Conservation (phyloP, 2,329 filamentous ascomycete genomes). For the Dothiorella sarmentorum region DNA sequence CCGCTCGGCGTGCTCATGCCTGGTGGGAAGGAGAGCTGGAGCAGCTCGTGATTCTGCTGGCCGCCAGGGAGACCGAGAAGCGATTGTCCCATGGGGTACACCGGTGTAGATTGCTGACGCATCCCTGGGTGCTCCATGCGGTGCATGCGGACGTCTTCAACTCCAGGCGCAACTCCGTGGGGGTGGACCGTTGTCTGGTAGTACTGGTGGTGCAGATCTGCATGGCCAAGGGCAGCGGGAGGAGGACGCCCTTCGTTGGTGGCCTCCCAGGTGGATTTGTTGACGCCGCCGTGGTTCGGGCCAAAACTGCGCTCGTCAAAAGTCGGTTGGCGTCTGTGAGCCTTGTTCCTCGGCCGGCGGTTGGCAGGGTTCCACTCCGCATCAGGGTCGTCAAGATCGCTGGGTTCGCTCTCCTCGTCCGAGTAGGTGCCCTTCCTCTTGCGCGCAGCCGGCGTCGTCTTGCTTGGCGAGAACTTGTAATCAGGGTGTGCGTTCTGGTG, state of each 20-base stretch:
- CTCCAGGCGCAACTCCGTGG: slow-evolving; percentile 30
- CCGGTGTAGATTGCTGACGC: background rate
- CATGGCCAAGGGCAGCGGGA: slow-evolving; percentile 45
- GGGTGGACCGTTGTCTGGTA: slow-evolving; percentile 50
- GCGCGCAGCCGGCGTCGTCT: slow-evolving; percentile 47
- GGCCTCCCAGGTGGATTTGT: slow-evolving; percentile 50
- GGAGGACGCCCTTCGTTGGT: slow-evolving; percentile 50
- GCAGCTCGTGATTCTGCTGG: slow-evolving; percentile 36
- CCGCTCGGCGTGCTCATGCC: background rate
- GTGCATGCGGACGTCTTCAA: slow-evolving; percentile 42
- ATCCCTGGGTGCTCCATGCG: slow-evolving; percentile 30
- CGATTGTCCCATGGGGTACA: slow-evolving; percentile 23
- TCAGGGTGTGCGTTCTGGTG: slow-evolving; percentile 81
- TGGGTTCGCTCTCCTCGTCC: slow-evolving; percentile 38
- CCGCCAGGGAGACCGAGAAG: slow-evolving; percentile 40
- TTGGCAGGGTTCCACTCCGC: slow-evolving; percentile 35
- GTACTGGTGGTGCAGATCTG: slow-evolving; percentile 45
- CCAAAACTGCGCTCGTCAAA: slow-evolving; percentile 31
- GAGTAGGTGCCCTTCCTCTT: slow-evolving; percentile 49
- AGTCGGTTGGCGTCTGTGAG: slow-evolving; percentile 1
- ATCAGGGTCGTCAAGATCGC: slow-evolving; percentile 40
- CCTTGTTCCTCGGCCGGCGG: slow-evolving; percentile 20
- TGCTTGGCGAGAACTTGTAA: slow-evolving; percentile 92
- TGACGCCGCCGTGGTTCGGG: slow-evolving; percentile 34
- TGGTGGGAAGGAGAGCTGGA: slow-evolving; percentile 26